Evolutionary conservation across 225 moss, liverwort and hornwort species (phyloP).

Genomic region (Marchantia paleacea): DNA sequence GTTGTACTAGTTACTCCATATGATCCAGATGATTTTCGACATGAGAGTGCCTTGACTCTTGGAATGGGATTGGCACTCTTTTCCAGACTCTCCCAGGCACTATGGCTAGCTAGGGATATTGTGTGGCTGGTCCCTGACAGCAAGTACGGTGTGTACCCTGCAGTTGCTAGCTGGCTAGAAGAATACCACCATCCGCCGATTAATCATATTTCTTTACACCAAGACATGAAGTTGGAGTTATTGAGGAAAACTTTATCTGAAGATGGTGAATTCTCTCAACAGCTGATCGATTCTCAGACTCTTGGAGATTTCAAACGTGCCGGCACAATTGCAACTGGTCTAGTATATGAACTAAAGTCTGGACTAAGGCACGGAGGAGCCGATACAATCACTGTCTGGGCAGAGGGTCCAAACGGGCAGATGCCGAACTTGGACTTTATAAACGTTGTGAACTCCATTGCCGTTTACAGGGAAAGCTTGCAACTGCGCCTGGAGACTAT

Average conservation of each 20-base stretch:
- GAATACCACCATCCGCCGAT: slow-evolving; percentile 77
- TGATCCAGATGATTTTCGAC: slow-evolving; percentile 44
- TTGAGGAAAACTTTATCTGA: slow-evolving; percentile 36
- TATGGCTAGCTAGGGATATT: slow-evolving; percentile 92
- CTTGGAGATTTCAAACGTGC: slow-evolving; percentile 93
- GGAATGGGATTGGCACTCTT: slow-evolving; percentile 84
- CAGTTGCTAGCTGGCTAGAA: slow-evolving; percentile 88
- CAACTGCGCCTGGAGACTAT: slow-evolving; percentile 59
- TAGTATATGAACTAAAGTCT: slow-evolving; percentile 66
- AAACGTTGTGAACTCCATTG: slow-evolving; percentile 73
- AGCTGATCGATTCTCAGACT: slow-evolving; percentile 27
- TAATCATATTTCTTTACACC: slow-evolving; percentile 32
- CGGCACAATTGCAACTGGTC: slow-evolving; percentile 87
- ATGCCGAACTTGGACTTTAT: slow-evolving; percentile 95
- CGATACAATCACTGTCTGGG: slow-evolving; percentile 56
- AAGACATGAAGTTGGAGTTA: slow-evolving; percentile 41
- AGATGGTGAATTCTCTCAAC: slow-evolving; percentile 17
- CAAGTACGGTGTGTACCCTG: slow-evolving; percentile 73
- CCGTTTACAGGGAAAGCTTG: slow-evolving; percentile 72
- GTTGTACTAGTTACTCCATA: slow-evolving; percentile 92
- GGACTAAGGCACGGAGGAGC: slow-evolving; percentile 10
- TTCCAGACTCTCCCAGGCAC: slow-evolving; percentile 56
- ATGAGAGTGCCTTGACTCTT: slow-evolving; percentile 63
- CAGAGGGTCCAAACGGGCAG: slow-evolving; percentile 94
- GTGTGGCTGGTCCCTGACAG: slow-evolving; percentile 92